These are phyloP conservation scores for Colletotrichum destructivum DNA, from an alignment of 2,329 filamentous ascomycete genomes.

Conservation along the genomic window DNA sequence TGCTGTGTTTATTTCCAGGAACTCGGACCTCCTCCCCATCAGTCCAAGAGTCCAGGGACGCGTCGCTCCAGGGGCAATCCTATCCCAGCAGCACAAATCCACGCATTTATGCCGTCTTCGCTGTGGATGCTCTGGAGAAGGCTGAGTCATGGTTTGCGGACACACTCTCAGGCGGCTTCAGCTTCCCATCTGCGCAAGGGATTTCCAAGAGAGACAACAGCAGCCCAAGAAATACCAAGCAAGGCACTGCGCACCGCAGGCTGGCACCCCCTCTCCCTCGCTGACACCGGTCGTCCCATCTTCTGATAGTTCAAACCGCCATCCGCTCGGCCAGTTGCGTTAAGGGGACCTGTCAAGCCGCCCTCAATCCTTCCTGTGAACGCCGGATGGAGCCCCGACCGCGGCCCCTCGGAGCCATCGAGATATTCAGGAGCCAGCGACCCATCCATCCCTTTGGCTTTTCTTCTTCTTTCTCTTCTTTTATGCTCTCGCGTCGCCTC, in stretches of 20 bases:
- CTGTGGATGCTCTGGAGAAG: constrained; percentile 40
- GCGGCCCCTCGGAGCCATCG: constrained; percentile 1
- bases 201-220: background rate
- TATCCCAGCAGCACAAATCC: constrained; percentile 17
- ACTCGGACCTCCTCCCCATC: background rate
- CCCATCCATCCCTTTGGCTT: constrained; percentile 1
- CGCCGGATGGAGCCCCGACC: constrained; percentile 12
- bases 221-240: constrained; percentile 25
- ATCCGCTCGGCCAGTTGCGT: constrained; percentile 21
- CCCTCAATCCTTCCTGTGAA: constrained; percentile 17
- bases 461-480: background rate
- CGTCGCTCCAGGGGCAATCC: constrained; percentile 36
- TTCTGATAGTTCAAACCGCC: constrained; percentile 30
- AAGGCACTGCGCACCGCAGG: background rate
- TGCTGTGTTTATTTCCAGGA: constrained; percentile 18
- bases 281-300: constrained; percentile 28
- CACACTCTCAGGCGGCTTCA: constrained; percentile 11
- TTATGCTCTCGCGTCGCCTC: background rate
- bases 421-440: background rate
- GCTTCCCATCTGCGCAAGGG: constrained; percentile 24
- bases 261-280: background rate
- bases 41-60: constrained; percentile 20
- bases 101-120: constrained; percentile 14
- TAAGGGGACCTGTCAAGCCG: constrained; percentile 16
- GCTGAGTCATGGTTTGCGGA: constrained; percentile 31